Evolutionary conservation across 1,139 yeast genomes (phyloP).

Genomic region (Zhuliangozyma parablackwelliae): DNA sequence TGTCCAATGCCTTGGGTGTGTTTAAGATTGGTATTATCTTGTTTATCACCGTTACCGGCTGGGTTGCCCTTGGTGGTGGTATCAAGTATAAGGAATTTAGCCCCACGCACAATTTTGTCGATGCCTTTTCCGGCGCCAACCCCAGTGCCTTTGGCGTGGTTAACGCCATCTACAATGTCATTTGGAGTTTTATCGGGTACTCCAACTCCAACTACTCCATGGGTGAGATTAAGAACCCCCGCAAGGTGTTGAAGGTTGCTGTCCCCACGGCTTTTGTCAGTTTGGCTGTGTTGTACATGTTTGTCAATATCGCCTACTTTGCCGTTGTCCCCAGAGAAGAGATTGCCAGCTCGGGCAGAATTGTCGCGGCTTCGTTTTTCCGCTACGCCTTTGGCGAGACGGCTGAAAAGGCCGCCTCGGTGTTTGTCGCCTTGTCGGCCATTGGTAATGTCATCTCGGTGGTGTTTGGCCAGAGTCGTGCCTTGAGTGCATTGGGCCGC

Average conservation of each 20-base stretch:
- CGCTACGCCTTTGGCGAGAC: conserved; percentile 40
- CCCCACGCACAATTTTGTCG: conserved; percentile 54
- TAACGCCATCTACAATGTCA: conserved; percentile 72
- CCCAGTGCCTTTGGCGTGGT: conserved; percentile 77
- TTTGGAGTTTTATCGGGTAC: conserved; percentile 75
- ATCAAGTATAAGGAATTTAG: conserved; percentile 44
- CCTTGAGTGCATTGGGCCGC: conserved; percentile 45
- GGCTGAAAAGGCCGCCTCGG: conserved; percentile 47
- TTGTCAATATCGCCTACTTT: conserved; percentile 52
- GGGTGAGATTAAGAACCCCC: conserved; percentile 65
- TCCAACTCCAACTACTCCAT: conserved; percentile 79
- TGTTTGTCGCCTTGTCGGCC: conserved; percentile 47
- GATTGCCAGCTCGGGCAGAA: conserved; percentile 39
- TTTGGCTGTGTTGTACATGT: conserved; percentile 63
- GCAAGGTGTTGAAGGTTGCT: conserved; percentile 37
- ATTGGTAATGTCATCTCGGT: conserved; percentile 48
- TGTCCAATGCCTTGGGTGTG: conserved; percentile 66
- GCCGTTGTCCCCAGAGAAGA: conserved; percentile 55
- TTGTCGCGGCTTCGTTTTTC: conserved; percentile 46
- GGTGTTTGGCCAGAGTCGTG: conserved; percentile 48
- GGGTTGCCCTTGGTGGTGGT: conserved; percentile 79
- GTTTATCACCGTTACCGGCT: conserved; percentile 69
- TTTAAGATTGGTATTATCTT: conserved; percentile 68
- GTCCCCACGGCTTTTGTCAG: conserved; percentile 53
- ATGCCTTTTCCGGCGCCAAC: conserved; percentile 55